These are phyloP conservation scores for Gossypium anomalum DNA, from an alignment of 345 rosid species.

Conservation along the genomic window DNA sequence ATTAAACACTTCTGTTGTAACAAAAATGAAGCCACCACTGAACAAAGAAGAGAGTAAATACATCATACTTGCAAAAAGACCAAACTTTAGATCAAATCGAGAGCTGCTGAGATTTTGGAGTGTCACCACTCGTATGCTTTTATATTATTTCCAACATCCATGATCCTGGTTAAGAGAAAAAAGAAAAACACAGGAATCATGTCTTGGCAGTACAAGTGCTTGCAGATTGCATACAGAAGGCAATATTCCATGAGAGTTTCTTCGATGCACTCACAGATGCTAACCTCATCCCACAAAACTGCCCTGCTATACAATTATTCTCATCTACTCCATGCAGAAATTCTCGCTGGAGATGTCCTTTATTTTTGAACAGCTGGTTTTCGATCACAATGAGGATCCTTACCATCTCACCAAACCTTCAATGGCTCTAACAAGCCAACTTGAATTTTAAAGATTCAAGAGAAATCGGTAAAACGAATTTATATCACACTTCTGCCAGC, in stretches of 20 bases:
- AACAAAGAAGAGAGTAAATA: background rate
- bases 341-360: constrained; percentile 7
- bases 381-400: background rate
- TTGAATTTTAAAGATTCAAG: constrained; percentile 5
- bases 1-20: no score
- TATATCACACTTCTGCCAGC: constrained; percentile 1
- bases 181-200: background rate
- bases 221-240: background rate
- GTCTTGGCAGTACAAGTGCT: constrained; percentile 2
- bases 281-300: background rate
- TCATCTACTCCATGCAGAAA: background rate
- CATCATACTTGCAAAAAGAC: background rate
- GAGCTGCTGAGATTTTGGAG: background rate
- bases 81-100: background rate
- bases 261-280: constrained; percentile 11
- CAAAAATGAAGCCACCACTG: constrained; percentile 5
- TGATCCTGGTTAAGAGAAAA: constrained; percentile 2
- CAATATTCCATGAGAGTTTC: background rate
- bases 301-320: background rate
- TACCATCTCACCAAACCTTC: background rate
- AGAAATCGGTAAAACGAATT: background rate
- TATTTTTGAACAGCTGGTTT: background rate
- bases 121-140: background rate
- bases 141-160: background rate
- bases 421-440: background rate